These are phyloP conservation scores for Solanum sitiens DNA, from an alignment of 257 asterid genomes.

Conservation along the genomic window DNA sequence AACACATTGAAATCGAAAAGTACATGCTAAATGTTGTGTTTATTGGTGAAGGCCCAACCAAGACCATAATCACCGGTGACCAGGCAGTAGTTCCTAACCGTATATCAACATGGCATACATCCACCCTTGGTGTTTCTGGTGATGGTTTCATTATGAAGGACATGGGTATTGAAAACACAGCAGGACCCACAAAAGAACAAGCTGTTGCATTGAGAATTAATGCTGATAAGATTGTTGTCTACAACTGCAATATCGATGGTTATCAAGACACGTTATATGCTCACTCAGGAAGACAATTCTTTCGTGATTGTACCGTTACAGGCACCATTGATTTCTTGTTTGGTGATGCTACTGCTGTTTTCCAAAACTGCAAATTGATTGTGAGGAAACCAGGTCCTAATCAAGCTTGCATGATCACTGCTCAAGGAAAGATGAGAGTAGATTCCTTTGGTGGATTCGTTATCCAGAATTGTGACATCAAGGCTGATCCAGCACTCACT, in stretches of 20 bases:
- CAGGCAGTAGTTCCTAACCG: too few relatives aligned
- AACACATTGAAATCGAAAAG: conserved; percentile 10
- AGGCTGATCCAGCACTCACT: conserved; percentile 34
- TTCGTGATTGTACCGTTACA: conserved; percentile 44
- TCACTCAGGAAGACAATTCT: conserved; percentile 64
- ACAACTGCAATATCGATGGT: conserved; percentile 58
- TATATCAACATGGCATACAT: neutral
- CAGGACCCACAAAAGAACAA: conserved; percentile 55
- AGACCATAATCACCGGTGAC: conserved; percentile 20
- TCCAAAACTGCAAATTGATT: conserved; percentile 22
- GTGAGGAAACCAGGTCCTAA: conserved; percentile 50
- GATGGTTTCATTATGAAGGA: conserved; percentile 52
- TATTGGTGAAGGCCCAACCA: conserved; percentile 53
- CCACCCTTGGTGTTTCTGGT: neutral
- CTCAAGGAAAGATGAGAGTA: conserved; percentile 70
- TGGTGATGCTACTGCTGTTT: conserved; percentile 58
- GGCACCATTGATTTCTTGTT: conserved; percentile 82
- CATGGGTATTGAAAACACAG: conserved; percentile 70
- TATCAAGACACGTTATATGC: conserved; percentile 72
- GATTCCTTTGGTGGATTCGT: conserved; percentile 30
- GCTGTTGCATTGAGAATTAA: conserved; percentile 32
- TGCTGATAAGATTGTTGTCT: conserved; percentile 32
- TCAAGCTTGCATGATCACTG: conserved; percentile 79
- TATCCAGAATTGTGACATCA: conserved; percentile 37
- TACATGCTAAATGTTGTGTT: conserved; percentile 15